A percentile compares a stretch with the other conserved stretches of the same genome.
Conservation (phyloP, 306 rosid species). For the Trichosanthes truncata region DNA sequence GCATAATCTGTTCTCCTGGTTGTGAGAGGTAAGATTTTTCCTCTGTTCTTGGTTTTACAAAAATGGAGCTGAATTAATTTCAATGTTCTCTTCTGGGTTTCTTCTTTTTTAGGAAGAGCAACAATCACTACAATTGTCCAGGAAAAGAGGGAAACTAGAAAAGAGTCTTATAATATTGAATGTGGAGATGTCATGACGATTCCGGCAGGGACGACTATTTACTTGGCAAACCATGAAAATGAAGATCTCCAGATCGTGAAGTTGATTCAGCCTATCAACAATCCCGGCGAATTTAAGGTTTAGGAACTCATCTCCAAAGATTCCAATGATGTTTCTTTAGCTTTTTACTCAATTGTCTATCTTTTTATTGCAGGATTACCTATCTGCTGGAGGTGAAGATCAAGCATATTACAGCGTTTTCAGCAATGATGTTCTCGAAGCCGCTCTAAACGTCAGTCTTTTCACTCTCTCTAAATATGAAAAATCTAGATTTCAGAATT, state of each 20-base stretch:
- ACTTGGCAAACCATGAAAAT: conserved; percentile 22
- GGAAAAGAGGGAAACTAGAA: conserved; percentile 26
- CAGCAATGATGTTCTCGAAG: conserved; percentile 28
- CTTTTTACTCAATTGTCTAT: neutral
- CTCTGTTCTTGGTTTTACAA: neutral
- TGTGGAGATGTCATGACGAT: conserved; percentile 18
- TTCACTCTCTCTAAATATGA: too few species aligned
- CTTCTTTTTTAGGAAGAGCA: conserved; percentile 21
- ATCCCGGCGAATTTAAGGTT: conserved; percentile 32
- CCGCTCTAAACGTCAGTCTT: conserved; percentile 22
- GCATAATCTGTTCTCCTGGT: conserved; percentile 25
- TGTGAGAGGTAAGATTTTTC: conserved; percentile 14
- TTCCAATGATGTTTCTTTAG: neutral
- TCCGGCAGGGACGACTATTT: conserved; percentile 25
- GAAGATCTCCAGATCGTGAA: conserved; percentile 21
- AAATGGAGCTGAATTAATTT: neutral
- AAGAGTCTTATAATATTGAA: conserved; percentile 26
- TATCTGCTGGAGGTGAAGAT: conserved; percentile 19
- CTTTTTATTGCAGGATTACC: conserved; percentile 19
- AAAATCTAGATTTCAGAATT: neutral
- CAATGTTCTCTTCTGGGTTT: neutral
- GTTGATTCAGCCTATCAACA: conserved; percentile 26
- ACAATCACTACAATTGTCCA: conserved; percentile 18
- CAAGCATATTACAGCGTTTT: conserved; percentile 26
- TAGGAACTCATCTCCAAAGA: neutral